A percentile compares a stretch with the other conserved stretches of the same genome.
phyloP scores from a whole-genome alignment of 2,329 filamentous ascomycete species.

The Coniochaeta hoffmannii region DNA sequence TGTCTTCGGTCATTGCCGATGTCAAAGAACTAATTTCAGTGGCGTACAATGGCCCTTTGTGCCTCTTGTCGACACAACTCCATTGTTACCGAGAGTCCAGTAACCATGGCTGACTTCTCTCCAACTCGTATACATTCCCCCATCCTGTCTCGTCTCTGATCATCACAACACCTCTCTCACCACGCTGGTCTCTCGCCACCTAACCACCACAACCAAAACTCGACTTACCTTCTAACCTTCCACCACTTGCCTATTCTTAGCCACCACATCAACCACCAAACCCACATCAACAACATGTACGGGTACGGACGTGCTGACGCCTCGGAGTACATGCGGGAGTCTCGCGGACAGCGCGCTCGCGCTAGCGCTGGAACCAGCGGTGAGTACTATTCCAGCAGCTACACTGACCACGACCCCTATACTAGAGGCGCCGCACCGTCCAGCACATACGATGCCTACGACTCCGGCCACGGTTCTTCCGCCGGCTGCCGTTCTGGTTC shows the following conservation, averaged over 20 bases:
- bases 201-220: no score
- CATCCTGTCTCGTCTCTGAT: not conserved
- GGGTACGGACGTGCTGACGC: not conserved
- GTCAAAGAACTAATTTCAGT: not conserved
- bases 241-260: not conserved
- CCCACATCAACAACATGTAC: no score
- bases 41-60: not conserved
- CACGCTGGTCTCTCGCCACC: no score
- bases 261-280: not conserved
- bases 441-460: not conserved
- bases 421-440: not conserved
- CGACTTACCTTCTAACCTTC: not conserved
- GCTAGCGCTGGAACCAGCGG: not conserved
- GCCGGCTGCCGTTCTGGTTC: no score
- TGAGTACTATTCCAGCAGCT: not conserved
- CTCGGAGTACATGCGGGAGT: not conserved
- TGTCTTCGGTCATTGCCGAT: not conserved
- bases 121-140: not conserved
- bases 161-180: no score
- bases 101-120: not conserved
- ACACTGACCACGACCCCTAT: not conserved
- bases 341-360: not conserved
- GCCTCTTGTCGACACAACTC: not conserved
- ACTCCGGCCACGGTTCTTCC: not conserved
- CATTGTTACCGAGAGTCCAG: not conserved